A percentile compares a stretch with the other conserved stretches of the same genome.
These are phyloP conservation scores for Pleurotus citrinopileatus DNA, from an alignment of 768 basidiomycete species.

Conservation along the genomic window DNA sequence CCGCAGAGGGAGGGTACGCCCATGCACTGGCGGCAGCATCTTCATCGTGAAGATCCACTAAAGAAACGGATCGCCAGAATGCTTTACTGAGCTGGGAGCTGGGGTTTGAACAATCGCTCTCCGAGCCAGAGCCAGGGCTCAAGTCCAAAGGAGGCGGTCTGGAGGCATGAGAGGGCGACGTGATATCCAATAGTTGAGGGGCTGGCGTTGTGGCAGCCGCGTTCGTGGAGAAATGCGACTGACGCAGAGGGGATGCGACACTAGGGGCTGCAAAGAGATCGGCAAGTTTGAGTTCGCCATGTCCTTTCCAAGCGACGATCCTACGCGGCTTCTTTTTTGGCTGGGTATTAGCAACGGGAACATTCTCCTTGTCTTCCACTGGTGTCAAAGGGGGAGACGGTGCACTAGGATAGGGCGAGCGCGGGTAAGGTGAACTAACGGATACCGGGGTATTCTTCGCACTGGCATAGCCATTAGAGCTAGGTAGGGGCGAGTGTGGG, in stretches of 20 bases:
- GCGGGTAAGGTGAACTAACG: slow-evolving; percentile 26
- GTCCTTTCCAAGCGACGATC: slow-evolving; percentile 6
- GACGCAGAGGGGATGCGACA: slow-evolving; percentile 17
- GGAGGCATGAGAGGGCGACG: slow-evolving; percentile 14
- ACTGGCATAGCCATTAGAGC: slow-evolving; percentile 5
- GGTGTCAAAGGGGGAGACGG: slow-evolving; percentile 9
- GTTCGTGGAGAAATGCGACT: slow-evolving; percentile 10
- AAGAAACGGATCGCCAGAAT: slow-evolving; percentile 45
- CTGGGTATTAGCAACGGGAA: slow-evolving; percentile 14
- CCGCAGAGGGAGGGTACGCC: slow-evolving; percentile 20
- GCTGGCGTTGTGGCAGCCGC: slow-evolving; percentile 23
- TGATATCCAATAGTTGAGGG: slow-evolving; percentile 22
- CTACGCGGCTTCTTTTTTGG: slow-evolving; percentile 11
- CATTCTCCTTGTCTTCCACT: slow-evolving; percentile 11
- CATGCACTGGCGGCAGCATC: slow-evolving; percentile 18
- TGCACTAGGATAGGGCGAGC: slow-evolving; percentile 41
- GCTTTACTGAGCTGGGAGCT: slow-evolving; percentile 32
- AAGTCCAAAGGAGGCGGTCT: slow-evolving; percentile 24
- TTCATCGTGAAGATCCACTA: slow-evolving; percentile 22
- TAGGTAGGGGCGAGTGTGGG: slow-evolving; percentile 12
- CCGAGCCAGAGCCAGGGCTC: slow-evolving; percentile 3
- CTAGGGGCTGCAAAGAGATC: slow-evolving; percentile 16
- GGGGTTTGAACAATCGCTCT: slow-evolving; percentile 8
- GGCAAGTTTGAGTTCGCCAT: slow-evolving; percentile 3
- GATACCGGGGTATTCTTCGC: background rate